phyloP scores from a whole-genome alignment of 306 rosid species.

The Cyamopsis tetragonoloba region DNA sequence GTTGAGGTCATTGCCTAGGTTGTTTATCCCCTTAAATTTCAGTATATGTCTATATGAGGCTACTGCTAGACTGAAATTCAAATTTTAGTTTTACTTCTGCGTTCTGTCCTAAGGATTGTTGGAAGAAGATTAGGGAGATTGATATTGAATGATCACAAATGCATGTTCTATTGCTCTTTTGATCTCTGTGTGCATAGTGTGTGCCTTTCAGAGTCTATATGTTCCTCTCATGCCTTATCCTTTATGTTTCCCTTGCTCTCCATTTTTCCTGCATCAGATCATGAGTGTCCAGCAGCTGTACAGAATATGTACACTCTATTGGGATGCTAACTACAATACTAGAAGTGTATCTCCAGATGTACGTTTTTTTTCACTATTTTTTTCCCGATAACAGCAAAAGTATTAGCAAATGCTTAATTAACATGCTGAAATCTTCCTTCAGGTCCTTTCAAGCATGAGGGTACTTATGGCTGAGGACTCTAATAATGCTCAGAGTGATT shows the following conservation, averaged over 20 bases:
- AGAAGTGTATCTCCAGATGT: slow-evolving; percentile 95
- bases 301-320: slow-evolving; percentile 94
- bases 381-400: slow-evolving; percentile 5
- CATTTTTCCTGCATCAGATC: slow-evolving; percentile 61
- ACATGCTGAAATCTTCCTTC: slow-evolving; percentile 29
- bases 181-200: not conserved
- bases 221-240: slow-evolving; percentile 13
- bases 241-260: not conserved
- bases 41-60: slow-evolving; percentile 15
- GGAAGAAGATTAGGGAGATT: slow-evolving; percentile 9
- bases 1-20: slow-evolving; percentile 5
- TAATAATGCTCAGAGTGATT: slow-evolving; percentile 84
- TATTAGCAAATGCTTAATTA: slow-evolving; percentile 15
- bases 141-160: not conserved
- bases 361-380: slow-evolving; percentile 28
- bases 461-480: slow-evolving; percentile 99
- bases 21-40: slow-evolving; percentile 6
- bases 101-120: slow-evolving; percentile 1
- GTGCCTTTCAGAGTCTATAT: not conserved
- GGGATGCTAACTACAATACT: slow-evolving; percentile 96
- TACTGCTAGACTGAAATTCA: slow-evolving; percentile 7
- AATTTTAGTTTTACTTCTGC: slow-evolving; percentile 3
- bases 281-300: slow-evolving; percentile 98
- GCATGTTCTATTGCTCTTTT: slow-evolving; percentile 22
- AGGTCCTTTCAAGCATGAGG: slow-evolving; percentile 96